Percentiles rank a stretch among this genome's conserved stretches.
phyloP scores from a whole-genome alignment of 2,329 filamentous ascomycete genomes.

The Monosporascus cannonballus region DNA sequence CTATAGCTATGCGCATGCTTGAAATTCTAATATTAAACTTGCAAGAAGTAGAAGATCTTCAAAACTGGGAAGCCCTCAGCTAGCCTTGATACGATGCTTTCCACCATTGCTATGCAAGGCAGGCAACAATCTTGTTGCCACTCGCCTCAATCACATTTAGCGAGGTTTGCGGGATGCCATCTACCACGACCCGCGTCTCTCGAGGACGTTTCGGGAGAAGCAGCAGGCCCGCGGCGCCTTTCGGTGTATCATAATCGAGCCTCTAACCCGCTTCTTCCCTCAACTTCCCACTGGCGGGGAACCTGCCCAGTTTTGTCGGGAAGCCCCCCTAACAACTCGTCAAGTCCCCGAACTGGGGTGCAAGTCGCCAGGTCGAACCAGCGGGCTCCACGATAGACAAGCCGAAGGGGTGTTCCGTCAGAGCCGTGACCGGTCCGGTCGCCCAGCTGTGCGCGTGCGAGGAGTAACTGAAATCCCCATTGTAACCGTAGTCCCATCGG shows the following conservation, averaged over 20 bases:
- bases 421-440: conserved; percentile 39
- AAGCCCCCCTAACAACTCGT: conserved; percentile 33
- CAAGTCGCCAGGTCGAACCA: conserved; percentile 30
- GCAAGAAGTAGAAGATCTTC: conserved; percentile 4
- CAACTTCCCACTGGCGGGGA: conserved; percentile 25
- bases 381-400: conserved; percentile 30
- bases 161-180: conserved; percentile 8
- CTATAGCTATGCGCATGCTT: background rate
- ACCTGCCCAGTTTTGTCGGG: conserved; percentile 31
- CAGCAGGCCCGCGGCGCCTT: conserved; percentile 18
- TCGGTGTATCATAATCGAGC: conserved; percentile 18
- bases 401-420: conserved; percentile 38
- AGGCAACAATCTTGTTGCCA: conserved; percentile 6
- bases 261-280: conserved; percentile 10
- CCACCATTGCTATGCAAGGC: conserved; percentile 5
- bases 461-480: conserved; percentile 38
- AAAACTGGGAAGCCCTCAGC: conserved; percentile 2
- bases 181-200: conserved; percentile 10
- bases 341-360: conserved; percentile 34
- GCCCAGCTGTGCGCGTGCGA: conserved; percentile 47
- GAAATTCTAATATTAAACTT: background rate
- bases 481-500: conserved; percentile 44
- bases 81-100: conserved; percentile 11
- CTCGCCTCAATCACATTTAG: background rate
- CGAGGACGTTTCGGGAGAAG: conserved; percentile 13